Evolutionary conservation across 208 protist genomes (phyloP).

Genomic region (Herpetomonas tarakana): DNA sequence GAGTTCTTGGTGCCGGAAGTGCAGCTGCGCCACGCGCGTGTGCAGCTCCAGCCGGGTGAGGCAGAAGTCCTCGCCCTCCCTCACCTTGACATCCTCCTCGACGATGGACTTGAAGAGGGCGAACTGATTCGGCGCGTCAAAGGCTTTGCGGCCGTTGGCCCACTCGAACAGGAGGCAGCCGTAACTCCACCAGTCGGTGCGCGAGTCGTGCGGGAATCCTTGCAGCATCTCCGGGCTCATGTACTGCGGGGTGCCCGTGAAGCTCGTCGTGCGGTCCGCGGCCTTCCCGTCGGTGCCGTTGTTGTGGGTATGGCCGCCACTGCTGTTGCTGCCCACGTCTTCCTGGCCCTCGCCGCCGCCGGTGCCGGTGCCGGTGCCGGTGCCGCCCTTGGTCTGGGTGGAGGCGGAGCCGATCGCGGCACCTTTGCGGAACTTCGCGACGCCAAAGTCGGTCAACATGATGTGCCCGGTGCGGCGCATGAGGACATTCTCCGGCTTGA

Average conservation of each 20-base stretch:
- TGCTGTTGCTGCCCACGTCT: not conserved
- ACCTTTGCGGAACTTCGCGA: conserved; percentile 87
- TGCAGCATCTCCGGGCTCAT: conserved; percentile 93
- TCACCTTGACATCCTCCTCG: conserved; percentile 60
- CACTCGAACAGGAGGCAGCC: conserved; percentile 96
- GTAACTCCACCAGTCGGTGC: conserved; percentile 96
- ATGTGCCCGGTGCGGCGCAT: conserved; percentile 90
- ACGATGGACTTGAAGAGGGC: conserved; percentile 68
- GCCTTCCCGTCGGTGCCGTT: conserved; percentile 3
- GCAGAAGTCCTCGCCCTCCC: conserved; percentile 50
- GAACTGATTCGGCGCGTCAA: conserved; percentile 65
- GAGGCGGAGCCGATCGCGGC: conserved; percentile 21
- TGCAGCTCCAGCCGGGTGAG: conserved; percentile 72
- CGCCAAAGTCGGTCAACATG: conserved; percentile 94
- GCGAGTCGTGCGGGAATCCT: conserved; percentile 76
- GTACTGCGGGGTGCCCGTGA: conserved; percentile 94
- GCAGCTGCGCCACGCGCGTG: conserved; percentile 58
- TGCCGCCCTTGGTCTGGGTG: not conserved
- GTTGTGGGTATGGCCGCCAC: conserved; percentile 4
- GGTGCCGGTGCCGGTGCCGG: not conserved
- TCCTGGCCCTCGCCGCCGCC: not conserved
- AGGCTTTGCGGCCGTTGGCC: conserved; percentile 85
- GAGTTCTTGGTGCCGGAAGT: conserved; percentile 47
- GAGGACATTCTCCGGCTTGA: conserved; percentile 95
- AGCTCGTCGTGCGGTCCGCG: conserved; percentile 62